phyloP scores from a whole-genome alignment of 2,329 filamentous ascomycete species.

The Metarhizium guizhouense region DNA sequence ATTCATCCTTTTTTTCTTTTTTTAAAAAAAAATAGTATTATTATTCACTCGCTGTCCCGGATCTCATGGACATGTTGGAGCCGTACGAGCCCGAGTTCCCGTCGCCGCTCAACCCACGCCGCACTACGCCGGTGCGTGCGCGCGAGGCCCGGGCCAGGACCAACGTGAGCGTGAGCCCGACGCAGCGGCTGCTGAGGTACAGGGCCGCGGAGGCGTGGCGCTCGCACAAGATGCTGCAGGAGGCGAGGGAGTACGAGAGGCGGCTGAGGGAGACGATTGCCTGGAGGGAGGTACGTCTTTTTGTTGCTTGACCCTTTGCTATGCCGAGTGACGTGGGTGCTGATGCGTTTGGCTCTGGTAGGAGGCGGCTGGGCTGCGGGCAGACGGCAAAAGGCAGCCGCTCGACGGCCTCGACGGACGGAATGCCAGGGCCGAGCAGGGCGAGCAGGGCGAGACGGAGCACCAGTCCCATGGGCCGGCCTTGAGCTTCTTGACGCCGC shows the following conservation, averaged over 20 bases:
- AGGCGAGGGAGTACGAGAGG: slow-evolving; percentile 16
- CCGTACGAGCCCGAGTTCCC: slow-evolving; percentile 16
- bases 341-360: too few species aligned
- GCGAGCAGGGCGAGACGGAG: background rate
- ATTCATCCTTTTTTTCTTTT: too few species aligned
- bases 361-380: too few species aligned
- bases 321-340: too few species aligned
- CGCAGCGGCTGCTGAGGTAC: slow-evolving; percentile 30
- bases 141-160: background rate
- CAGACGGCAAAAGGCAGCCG: too few species aligned
- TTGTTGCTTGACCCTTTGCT: too few species aligned
- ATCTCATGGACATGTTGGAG: background rate
- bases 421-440: background rate
- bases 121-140: background rate
- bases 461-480: background rate
- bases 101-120: slow-evolving; percentile 19
- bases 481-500: slow-evolving; percentile 15
- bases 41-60: background rate
- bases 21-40: background rate
- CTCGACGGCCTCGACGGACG: too few species aligned
- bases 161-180: slow-evolving; percentile 20
- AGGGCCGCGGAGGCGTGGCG: slow-evolving; percentile 34
- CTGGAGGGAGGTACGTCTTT: background rate
- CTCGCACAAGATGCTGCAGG: slow-evolving; percentile 21
- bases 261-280: slow-evolving; percentile 4